phyloP scores from a whole-genome alignment of 192 early-diverging fungal genomes.

The Umbelopsis ramanniana region DNA sequence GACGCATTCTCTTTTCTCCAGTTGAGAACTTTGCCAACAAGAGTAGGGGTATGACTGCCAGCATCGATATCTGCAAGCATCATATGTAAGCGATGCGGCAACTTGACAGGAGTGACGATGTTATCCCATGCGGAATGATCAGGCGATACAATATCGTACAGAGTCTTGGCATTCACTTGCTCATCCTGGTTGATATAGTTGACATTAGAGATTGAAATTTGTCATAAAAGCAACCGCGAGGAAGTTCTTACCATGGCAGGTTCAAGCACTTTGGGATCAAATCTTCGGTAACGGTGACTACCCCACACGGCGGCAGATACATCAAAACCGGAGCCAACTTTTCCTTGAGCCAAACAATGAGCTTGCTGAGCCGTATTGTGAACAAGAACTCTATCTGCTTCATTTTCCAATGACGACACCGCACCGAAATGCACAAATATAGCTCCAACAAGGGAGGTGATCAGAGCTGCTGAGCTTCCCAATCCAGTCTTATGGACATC shows the following conservation, averaged over 20 bases:
- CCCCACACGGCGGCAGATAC: slow-evolving; percentile 93
- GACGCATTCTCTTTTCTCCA: slow-evolving; percentile 79
- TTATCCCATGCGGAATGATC: slow-evolving; percentile 66
- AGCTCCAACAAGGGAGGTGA: slow-evolving; percentile 85
- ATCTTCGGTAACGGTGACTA: slow-evolving; percentile 84
- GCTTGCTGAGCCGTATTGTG: slow-evolving; percentile 90
- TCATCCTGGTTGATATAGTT: not conserved
- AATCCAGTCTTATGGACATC: slow-evolving; percentile 95
- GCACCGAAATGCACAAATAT: slow-evolving; percentile 77
- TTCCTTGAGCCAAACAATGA: slow-evolving; percentile 98
- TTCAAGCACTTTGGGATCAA: slow-evolving; percentile 70
- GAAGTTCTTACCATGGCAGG: slow-evolving; percentile 52
- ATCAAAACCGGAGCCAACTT: slow-evolving; percentile 97
- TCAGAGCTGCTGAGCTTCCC: slow-evolving; percentile 96
- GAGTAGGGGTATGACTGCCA: slow-evolving; percentile 91
- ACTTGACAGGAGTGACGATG: slow-evolving; percentile 56
- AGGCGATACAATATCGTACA: not conserved
- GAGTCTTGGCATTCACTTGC: not conserved
- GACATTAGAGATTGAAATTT: not conserved
- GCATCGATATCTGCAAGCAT: slow-evolving; percentile 92
- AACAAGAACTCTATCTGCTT: slow-evolving; percentile 55
- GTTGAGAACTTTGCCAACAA: slow-evolving; percentile 83
- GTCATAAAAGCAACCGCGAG: not conserved
- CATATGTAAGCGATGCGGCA: slow-evolving; percentile 77
- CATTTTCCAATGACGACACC: slow-evolving; percentile 28